A percentile compares a stretch with the other conserved stretches of the same genome.
These are phyloP conservation scores for Wickerhamiella infanticola DNA, from an alignment of 1,139 yeast species.

Conservation along the genomic window DNA sequence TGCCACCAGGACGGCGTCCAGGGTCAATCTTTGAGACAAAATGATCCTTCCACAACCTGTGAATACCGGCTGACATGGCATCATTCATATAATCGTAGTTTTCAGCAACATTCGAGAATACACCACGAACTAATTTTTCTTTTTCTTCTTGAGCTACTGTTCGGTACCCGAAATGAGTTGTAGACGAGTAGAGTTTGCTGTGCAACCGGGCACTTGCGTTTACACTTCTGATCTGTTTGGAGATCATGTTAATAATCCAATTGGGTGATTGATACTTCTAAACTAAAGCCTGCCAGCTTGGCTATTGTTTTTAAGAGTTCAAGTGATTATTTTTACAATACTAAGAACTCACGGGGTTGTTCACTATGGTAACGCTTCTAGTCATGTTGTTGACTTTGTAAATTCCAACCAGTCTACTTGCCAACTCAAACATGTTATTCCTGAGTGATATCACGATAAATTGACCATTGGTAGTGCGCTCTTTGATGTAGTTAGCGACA, in stretches of 20 bases:
- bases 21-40: conserved; percentile 81
- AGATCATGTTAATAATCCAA: too few species aligned
- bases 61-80: conserved; percentile 92
- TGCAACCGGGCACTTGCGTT: too few species aligned
- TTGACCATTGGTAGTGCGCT: conserved; percentile 90
- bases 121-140: conserved; percentile 71
- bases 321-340: background rate
- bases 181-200: conserved; percentile 14
- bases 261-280: too few species aligned
- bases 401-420: conserved; percentile 87
- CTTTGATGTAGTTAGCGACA: conserved; percentile 93
- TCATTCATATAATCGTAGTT: conserved; percentile 95
- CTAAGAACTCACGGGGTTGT: background rate
- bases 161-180: conserved; percentile 88
- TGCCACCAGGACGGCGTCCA: conserved; percentile 80
- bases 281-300: background rate
- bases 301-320: background rate
- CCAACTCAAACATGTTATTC: conserved; percentile 94
- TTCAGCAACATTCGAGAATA: conserved; percentile 87
- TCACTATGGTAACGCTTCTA: conserved; percentile 44
- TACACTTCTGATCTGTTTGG: too few species aligned
- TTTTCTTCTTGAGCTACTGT: conserved; percentile 71
- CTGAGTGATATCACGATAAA: conserved; percentile 89
- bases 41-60: conserved; percentile 87
- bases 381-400: conserved; percentile 91